Conservation (phyloP, 2,329 filamentous ascomycete genomes). For the Alternaria solani region DNA sequence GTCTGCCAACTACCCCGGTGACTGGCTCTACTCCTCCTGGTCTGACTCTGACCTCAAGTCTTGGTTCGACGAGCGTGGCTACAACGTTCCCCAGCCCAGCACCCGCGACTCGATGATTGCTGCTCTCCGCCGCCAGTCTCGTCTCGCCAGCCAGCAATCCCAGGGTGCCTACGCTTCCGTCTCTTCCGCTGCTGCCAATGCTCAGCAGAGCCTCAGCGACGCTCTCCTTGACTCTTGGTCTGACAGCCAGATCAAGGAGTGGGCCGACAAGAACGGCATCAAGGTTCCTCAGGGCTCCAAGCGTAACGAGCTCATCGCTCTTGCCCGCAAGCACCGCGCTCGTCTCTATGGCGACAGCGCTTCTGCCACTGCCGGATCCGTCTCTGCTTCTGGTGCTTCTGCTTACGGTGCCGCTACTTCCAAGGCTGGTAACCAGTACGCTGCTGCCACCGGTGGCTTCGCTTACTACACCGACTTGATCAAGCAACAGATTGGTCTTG, state of each 20-base stretch:
- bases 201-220: slow-evolving; percentile 79
- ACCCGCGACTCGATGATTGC: slow-evolving; percentile 89
- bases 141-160: slow-evolving; percentile 75
- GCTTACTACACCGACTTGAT: slow-evolving; percentile 53
- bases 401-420: slow-evolving; percentile 64
- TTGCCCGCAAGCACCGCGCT: slow-evolving; percentile 87
- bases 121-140: slow-evolving; percentile 87
- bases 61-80: slow-evolving; percentile 89
- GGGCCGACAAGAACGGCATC: slow-evolving; percentile 89
- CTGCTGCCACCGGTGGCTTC: slow-evolving; percentile 63
- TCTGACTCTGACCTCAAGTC: slow-evolving; percentile 91
- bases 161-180: slow-evolving; percentile 57
- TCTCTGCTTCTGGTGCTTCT: slow-evolving; percentile 55
- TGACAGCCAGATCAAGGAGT: slow-evolving; percentile 89
- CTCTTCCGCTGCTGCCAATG: slow-evolving; percentile 62
- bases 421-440: slow-evolving; percentile 18
- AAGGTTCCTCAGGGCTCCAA: slow-evolving; percentile 91
- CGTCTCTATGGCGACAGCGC: slow-evolving; percentile 73
- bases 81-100: slow-evolving; percentile 83
- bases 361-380: slow-evolving; percentile 40
- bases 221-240: slow-evolving; percentile 89
- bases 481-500: slow-evolving; percentile 57
- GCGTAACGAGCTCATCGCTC: slow-evolving; percentile 85
- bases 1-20: slow-evolving; percentile 84
- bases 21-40: slow-evolving; percentile 94